Conservation (phyloP, 2,329 filamentous ascomycete species). For the Cytospora mali region DNA sequence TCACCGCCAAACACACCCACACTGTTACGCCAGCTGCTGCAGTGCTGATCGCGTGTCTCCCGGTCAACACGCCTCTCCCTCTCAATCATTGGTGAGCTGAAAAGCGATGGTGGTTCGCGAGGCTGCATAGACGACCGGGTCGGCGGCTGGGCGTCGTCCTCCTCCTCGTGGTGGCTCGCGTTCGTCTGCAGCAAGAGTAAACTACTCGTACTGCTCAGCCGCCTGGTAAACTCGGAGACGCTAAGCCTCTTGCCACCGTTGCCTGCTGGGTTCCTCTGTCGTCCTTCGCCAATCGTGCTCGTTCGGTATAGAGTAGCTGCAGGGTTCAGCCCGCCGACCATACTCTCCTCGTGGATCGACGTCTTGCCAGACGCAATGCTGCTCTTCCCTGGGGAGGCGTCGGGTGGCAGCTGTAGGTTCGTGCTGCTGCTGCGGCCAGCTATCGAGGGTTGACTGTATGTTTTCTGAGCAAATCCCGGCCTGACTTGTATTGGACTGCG, state of each 20-base stretch:
- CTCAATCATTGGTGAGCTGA: slow-evolving; percentile 31
- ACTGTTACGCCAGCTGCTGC: slow-evolving; percentile 57
- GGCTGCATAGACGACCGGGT: slow-evolving; percentile 37
- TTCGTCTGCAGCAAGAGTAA: slow-evolving; percentile 62
- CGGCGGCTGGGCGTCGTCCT: slow-evolving; percentile 45
- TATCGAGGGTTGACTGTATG: slow-evolving; percentile 48
- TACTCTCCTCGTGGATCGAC: slow-evolving; percentile 16
- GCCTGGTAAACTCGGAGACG: slow-evolving; percentile 63
- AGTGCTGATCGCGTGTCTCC: slow-evolving; percentile 47
- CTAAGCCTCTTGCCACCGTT: slow-evolving; percentile 54
- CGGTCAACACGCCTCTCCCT: slow-evolving; percentile 35
- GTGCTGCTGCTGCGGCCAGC: slow-evolving; percentile 11
- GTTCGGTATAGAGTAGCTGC: slow-evolving; percentile 31
- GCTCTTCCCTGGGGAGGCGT: slow-evolving; percentile 20
- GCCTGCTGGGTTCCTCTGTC: slow-evolving; percentile 54
- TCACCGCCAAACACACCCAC: slow-evolving; percentile 57
- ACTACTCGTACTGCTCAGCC: slow-evolving; percentile 63
- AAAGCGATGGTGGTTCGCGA: slow-evolving; percentile 36
- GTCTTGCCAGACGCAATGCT: slow-evolving; percentile 14
- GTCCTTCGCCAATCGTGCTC: slow-evolving; percentile 24
- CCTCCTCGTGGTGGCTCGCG: slow-evolving; percentile 49
- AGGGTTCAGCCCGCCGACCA: slow-evolving; percentile 20
- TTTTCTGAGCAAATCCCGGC: slow-evolving; percentile 47
- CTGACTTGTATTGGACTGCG: slow-evolving; percentile 41
- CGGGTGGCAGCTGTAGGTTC: slow-evolving; percentile 1